Percentiles rank a stretch among this genome's conserved stretches.
Evolutionary conservation across 2,329 filamentous ascomycete genomes (phyloP).

Genomic region (Triangularia verruculosa): DNA sequence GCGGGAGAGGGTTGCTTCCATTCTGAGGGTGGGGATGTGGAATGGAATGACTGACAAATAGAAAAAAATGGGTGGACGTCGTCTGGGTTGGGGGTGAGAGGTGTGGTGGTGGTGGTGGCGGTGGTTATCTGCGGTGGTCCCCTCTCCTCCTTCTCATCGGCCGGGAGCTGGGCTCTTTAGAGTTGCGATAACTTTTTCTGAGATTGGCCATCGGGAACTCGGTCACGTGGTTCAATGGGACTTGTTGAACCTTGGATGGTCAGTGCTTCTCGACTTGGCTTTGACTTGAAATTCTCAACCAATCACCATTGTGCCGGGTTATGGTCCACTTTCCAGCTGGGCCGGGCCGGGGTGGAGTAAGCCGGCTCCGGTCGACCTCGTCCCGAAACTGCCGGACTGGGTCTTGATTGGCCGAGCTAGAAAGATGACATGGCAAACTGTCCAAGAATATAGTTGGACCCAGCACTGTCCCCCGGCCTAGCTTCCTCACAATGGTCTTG

Average conservation of each 20-base stretch:
- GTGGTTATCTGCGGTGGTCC: background rate
- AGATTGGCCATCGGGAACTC: background rate
- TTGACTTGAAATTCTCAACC: background rate
- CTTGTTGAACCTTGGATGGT: background rate
- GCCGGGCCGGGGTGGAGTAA: background rate
- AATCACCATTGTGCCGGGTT: slow-evolving; percentile 4
- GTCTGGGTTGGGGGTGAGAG: background rate
- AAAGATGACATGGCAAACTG: background rate
- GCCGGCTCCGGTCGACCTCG: background rate
- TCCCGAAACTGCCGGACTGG: background rate
- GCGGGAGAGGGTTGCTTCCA: slow-evolving; percentile 26
- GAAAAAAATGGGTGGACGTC: background rate
- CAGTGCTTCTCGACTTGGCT: background rate
- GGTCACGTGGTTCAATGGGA: slow-evolving; percentile 3
- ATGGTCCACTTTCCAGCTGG: background rate
- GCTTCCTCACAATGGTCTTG: background rate
- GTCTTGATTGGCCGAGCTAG: too few species aligned
- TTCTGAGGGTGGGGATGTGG: slow-evolving; percentile 7
- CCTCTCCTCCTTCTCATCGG: background rate
- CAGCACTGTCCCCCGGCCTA: background rate
- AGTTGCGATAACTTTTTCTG: slow-evolving; percentile 11
- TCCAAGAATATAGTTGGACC: background rate
- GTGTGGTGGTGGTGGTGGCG: background rate
- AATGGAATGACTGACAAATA: background rate
- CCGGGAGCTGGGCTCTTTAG: background rate